A percentile compares a stretch with the other conserved stretches of the same genome.
Evolutionary conservation across 2,329 filamentous ascomycete species (phyloP).

Genomic region (Teratosphaeria nubilosa): DNA sequence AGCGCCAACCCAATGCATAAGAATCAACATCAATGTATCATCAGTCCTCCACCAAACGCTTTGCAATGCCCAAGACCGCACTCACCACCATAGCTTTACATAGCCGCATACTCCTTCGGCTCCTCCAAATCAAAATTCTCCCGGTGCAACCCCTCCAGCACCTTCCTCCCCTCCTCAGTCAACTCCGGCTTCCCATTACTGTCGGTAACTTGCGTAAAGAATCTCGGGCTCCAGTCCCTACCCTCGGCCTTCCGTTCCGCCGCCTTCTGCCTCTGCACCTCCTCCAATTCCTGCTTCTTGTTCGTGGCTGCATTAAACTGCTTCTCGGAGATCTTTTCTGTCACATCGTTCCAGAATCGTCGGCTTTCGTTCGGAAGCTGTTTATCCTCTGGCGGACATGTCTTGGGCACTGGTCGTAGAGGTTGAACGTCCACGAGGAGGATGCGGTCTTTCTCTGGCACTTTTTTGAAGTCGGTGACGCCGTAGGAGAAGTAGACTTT

Average conservation of each 20-base stretch:
- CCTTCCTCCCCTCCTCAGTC: conserved; percentile 51
- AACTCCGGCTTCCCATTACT: conserved; percentile 50
- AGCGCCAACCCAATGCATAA: background rate
- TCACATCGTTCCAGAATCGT: conserved; percentile 79
- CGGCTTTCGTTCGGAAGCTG: conserved; percentile 87
- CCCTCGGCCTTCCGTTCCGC: conserved; percentile 63
- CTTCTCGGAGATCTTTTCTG: conserved; percentile 70
- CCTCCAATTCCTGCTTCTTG: conserved; percentile 84
- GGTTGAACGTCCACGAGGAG: conserved; percentile 84
- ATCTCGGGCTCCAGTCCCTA: conserved; percentile 71
- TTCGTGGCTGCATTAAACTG: conserved; percentile 77
- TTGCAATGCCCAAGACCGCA: background rate
- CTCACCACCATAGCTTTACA: conserved; percentile 7
- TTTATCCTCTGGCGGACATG: conserved; percentile 62
- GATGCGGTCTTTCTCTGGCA: conserved; percentile 45
- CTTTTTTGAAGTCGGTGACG: conserved; percentile 35
- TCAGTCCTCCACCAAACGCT: background rate
- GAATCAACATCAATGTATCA: background rate
- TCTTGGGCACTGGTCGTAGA: conserved; percentile 67
- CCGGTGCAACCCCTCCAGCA: conserved; percentile 45
- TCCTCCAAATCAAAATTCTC: conserved; percentile 41
- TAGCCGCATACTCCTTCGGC: conserved; percentile 30
- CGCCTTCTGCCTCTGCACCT: conserved; percentile 75
- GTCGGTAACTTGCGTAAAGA: conserved; percentile 61
- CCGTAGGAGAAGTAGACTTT: conserved; percentile 52